These are phyloP conservation scores for Boletus subparvulus DNA, from an alignment of 768 basidiomycete genomes.

Conservation along the genomic window DNA sequence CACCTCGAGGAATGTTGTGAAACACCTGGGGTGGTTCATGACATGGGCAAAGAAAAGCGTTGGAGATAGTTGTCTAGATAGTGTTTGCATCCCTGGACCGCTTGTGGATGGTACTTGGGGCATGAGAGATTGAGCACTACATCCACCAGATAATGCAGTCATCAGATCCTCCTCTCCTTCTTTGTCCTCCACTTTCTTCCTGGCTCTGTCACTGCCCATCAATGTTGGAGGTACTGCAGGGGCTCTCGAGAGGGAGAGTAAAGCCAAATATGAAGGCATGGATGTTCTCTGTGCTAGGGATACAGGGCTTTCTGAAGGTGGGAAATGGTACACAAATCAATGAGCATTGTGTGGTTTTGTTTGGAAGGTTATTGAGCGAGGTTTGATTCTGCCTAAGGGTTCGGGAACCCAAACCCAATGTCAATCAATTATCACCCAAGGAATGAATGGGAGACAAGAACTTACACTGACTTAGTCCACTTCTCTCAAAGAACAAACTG, in stretches of 20 bases:
- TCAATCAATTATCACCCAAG: neutral
- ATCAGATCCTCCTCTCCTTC: constrained; percentile 20
- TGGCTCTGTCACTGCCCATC: constrained; percentile 29
- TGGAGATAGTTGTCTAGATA: constrained; percentile 68
- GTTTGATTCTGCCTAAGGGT: constrained; percentile 78
- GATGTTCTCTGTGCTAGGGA: constrained; percentile 24
- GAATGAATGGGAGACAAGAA: constrained; percentile 12
- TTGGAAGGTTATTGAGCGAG: constrained; percentile 77
- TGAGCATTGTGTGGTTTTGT: constrained; percentile 85
- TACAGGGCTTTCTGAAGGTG: constrained; percentile 29
- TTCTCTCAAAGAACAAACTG: constrained; percentile 73
- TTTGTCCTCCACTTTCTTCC: constrained; percentile 19
- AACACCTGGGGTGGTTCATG: constrained; percentile 81
- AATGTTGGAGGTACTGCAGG: constrained; percentile 44
- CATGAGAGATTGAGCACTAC: constrained; percentile 15
- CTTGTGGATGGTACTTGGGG: constrained; percentile 7
- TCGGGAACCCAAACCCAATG: neutral
- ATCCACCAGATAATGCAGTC: constrained; percentile 27
- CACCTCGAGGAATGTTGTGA: constrained; percentile 85
- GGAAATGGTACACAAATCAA: constrained; percentile 84
- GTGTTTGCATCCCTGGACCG: constrained; percentile 26
- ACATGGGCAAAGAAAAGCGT: constrained; percentile 91
- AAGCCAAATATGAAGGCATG: constrained; percentile 71
- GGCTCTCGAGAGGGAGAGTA: constrained; percentile 70
- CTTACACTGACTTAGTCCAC: constrained; percentile 79